phyloP scores from a whole-genome alignment of 176 grass and related monocot genomes.

The maize (Zea mays) region Zm-B73-REFERENCE-NAM-5.0 NC_050096.1:231145001-231145500 shows the following conservation, averaged over 20 bases:
- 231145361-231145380: not conserved
- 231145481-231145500: no score
- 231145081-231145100: conserved; percentile 25
- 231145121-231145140: conserved; percentile 62
- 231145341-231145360: not conserved
- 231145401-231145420: not conserved
- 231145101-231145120: not conserved
- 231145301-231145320: not conserved
- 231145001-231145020: not conserved
- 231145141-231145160: not conserved
- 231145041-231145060: not conserved
- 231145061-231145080: not conserved
- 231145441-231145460: no score
- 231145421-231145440: not conserved
- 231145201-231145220: conserved; percentile 37
- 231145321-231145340: not conserved
- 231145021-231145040: not conserved
- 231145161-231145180: conserved; percentile 37
- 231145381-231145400: not conserved
- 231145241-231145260: not conserved
- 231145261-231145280: not conserved
- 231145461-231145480: no score
- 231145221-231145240: not conserved
- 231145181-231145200: conserved; percentile 21
- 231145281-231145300: not conserved